phyloP scores from a whole-genome alignment of 2,329 filamentous ascomycete species.

The Trichoderma asperellum region DNA sequence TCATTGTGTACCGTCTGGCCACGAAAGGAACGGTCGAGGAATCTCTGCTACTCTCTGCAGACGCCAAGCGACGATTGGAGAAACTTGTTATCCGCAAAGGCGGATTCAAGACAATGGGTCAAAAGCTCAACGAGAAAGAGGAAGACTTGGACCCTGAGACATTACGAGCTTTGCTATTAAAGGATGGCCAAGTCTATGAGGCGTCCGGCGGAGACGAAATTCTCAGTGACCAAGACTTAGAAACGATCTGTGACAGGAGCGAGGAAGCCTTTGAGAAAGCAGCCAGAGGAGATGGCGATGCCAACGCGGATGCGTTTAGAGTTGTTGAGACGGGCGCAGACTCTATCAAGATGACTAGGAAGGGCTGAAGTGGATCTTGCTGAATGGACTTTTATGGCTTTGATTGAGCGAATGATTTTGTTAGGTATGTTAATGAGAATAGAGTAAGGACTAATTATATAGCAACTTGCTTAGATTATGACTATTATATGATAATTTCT shows the following conservation, averaged over 20 bases:
- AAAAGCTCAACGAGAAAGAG: conserved; percentile 58
- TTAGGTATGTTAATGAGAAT: not conserved
- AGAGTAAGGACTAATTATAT: not conserved
- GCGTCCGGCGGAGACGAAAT: conserved; percentile 65
- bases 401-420: not conserved
- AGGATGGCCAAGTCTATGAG: conserved; percentile 71
- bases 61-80: conserved; percentile 88
- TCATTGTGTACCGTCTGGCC: conserved; percentile 90
- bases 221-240: conserved; percentile 75
- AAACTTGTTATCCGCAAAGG: conserved; percentile 96
- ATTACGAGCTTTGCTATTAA: conserved; percentile 64
- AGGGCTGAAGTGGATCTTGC: conserved; percentile 20
- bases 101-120: conserved; percentile 71
- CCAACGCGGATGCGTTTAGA: conserved; percentile 70
- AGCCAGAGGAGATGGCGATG: conserved; percentile 75
- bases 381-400: not conserved
- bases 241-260: conserved; percentile 75
- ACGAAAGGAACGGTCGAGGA: conserved; percentile 94
- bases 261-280: conserved; percentile 69
- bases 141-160: conserved; percentile 64
- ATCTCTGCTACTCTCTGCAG: conserved; percentile 80
- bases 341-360: conserved; percentile 51
- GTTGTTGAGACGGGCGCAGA: conserved; percentile 76
- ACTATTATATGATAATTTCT: not conserved
- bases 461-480: not conserved